Conservation (phyloP, 108 stramenopile genomes). For the Nitzschia inconspicua region DNA sequence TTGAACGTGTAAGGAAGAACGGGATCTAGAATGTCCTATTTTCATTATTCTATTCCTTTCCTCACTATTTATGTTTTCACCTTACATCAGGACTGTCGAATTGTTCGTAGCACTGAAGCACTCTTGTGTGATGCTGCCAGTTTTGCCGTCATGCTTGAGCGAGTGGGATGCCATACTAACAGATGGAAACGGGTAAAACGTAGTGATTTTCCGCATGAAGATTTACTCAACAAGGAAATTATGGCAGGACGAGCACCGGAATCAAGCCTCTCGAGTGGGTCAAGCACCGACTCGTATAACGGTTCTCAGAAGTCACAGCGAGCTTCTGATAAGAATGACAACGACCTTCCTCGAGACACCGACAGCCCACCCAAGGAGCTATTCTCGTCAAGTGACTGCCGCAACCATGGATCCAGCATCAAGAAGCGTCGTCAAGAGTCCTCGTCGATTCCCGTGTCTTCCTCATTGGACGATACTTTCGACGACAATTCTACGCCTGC, state of each 20-base stretch:
- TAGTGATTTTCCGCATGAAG: conserved; percentile 39
- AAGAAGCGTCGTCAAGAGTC: too few relatives aligned
- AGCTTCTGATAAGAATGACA: not conserved
- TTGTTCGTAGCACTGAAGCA: conserved; percentile 68
- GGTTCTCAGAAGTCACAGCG: not conserved
- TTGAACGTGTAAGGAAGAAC: conserved; percentile 56
- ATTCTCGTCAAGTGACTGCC: not conserved
- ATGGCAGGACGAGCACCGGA: not conserved
- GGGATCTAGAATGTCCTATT: not conserved
- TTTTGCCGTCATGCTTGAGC: conserved; percentile 79
- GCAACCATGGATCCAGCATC: too few relatives aligned
- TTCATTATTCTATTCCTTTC: not conserved
- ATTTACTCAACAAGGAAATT: conserved; percentile 2
- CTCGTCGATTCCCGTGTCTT: too few relatives aligned
- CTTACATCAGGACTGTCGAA: conserved; percentile 54
- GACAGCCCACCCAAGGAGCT: too few relatives aligned
- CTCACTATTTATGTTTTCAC: not conserved
- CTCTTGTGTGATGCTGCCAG: conserved; percentile 80
- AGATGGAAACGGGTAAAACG: conserved; percentile 77
- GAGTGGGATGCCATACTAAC: conserved; percentile 58
- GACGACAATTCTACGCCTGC: too few relatives aligned
- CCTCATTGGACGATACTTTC: too few relatives aligned
- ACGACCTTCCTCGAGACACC: too few relatives aligned
- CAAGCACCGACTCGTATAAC: conserved; percentile 5
- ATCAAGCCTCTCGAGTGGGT: conserved; percentile 21